Conservation (phyloP, 2,329 filamentous ascomycete species). For the Cladophialophora carrionii region DNA sequence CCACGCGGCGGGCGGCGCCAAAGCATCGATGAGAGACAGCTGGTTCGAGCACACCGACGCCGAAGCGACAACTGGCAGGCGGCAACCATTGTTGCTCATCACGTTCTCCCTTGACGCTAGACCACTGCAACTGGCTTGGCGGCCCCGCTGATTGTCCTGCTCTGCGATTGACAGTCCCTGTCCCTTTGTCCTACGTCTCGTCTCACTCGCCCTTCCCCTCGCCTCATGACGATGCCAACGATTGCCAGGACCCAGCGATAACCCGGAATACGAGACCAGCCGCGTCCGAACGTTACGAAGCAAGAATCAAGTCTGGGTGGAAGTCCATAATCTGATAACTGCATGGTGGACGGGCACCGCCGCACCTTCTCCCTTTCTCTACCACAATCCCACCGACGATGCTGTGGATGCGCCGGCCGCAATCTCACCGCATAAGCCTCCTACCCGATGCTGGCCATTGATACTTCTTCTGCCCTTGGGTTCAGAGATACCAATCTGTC, state of each 20-base stretch:
- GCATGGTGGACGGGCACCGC: neutral
- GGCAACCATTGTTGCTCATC: neutral
- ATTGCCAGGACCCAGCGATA: constrained; percentile 1
- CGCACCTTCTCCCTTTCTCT: neutral
- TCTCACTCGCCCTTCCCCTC: constrained; percentile 2
- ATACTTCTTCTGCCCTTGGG: constrained; percentile 27
- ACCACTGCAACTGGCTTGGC: neutral
- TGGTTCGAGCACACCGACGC: neutral
- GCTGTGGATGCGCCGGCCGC: constrained; percentile 29
- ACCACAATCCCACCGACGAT: constrained; percentile 15
- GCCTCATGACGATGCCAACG: constrained; percentile 2
- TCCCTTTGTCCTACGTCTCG: constrained; percentile 14
- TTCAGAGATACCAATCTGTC: constrained; percentile 29
- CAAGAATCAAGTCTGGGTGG: neutral
- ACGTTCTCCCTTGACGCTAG: neutral
- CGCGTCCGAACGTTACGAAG: constrained; percentile 2
- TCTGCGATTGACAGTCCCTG: constrained; percentile 1
- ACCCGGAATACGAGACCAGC: neutral
- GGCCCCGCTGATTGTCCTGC: neutral
- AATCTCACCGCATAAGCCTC: constrained; percentile 19
- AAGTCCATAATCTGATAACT: neutral
- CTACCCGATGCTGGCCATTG: constrained; percentile 34
- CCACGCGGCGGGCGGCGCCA: constrained; percentile 7
- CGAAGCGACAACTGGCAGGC: neutral
- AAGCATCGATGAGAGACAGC: neutral